Conservation (phyloP, 1,284 basidiomycete genomes). For the Cerrena zonata region DNA sequence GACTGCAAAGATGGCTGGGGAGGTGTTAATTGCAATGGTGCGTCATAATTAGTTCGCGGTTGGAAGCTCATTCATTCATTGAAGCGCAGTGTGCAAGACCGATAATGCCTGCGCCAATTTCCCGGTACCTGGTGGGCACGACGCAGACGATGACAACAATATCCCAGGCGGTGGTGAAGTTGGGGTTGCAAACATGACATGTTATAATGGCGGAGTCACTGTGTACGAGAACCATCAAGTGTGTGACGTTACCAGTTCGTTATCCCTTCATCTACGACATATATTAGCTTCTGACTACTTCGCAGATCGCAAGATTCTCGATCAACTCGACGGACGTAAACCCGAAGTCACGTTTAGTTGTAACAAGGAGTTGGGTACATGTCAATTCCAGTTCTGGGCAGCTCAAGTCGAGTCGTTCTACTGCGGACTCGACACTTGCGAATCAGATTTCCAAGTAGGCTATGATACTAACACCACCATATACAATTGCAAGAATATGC, state of each 20-base stretch:
- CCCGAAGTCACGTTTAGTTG: conserved; percentile 96
- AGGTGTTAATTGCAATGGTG: conserved; percentile 95
- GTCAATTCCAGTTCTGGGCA: conserved; percentile 97
- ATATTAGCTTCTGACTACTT: conserved; percentile 8
- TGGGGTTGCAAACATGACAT: conserved; percentile 72
- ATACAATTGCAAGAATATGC: conserved; percentile 78
- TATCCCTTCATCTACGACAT: background rate
- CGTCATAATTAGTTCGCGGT: no score
- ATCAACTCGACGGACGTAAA: conserved; percentile 72
- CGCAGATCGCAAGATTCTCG: conserved; percentile 81
- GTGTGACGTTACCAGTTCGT: conserved; percentile 93
- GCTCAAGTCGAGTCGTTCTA: conserved; percentile 92
- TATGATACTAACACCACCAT: conserved; percentile 69
- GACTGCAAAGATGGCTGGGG: conserved; percentile 91
- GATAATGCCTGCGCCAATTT: conserved; percentile 76
- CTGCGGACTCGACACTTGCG: conserved; percentile 74
- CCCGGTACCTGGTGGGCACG: conserved; percentile 53
- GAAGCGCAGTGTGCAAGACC: conserved; percentile 79
- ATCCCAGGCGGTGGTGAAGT: conserved; percentile 43
- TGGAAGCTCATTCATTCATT: background rate
- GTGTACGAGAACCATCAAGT: conserved; percentile 93
- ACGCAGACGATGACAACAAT: conserved; percentile 18
- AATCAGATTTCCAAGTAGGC: conserved; percentile 42
- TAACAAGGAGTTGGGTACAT: conserved; percentile 53
- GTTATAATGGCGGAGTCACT: conserved; percentile 87